These are phyloP conservation scores for Adansonia madagascariensis DNA, from an alignment of 441 rosid genomes.

Conservation along the genomic window DNA sequence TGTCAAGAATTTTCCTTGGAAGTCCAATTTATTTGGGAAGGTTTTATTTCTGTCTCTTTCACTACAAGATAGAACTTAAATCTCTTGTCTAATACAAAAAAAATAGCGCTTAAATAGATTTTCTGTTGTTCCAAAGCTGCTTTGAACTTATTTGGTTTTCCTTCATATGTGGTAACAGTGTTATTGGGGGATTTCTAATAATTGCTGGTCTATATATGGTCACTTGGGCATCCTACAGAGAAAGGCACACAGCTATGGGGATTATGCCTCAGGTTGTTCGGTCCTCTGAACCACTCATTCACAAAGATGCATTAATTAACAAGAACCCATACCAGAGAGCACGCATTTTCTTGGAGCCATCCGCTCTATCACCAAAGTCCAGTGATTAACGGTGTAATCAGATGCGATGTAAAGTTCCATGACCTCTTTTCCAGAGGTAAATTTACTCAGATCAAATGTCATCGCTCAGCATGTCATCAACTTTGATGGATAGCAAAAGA, in stretches of 20 bases:
- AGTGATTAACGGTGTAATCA: conserved; percentile 31
- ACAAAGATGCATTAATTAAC: conserved; percentile 49
- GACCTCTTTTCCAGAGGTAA: background rate
- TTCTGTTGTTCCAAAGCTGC: background rate
- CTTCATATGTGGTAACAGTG: conserved; percentile 42
- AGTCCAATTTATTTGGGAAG: conserved; percentile 94
- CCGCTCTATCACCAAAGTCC: conserved; percentile 41
- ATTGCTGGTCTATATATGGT: conserved; percentile 84
- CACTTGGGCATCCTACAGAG: conserved; percentile 90
- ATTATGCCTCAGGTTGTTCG: conserved; percentile 46
- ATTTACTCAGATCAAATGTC: background rate
- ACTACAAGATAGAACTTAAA: conserved; percentile 8
- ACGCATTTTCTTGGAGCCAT: conserved; percentile 20
- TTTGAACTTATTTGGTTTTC: conserved; percentile 31
- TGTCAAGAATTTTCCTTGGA: conserved; percentile 87
- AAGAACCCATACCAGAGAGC: conserved; percentile 35
- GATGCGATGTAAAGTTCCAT: conserved; percentile 24
- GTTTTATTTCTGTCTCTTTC: conserved; percentile 39
- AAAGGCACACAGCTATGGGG: conserved; percentile 41
- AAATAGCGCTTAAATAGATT: background rate
- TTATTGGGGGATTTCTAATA: conserved; percentile 84
- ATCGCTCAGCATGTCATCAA: background rate
- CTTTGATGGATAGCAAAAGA: background rate
- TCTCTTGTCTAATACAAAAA: conserved; percentile 1
- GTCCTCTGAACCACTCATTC: conserved; percentile 31